A percentile compares a stretch with the other conserved stretches of the same genome.
phyloP scores from a whole-genome alignment of 1,284 basidiomycete species.

The Porodaedalea pini region DNA sequence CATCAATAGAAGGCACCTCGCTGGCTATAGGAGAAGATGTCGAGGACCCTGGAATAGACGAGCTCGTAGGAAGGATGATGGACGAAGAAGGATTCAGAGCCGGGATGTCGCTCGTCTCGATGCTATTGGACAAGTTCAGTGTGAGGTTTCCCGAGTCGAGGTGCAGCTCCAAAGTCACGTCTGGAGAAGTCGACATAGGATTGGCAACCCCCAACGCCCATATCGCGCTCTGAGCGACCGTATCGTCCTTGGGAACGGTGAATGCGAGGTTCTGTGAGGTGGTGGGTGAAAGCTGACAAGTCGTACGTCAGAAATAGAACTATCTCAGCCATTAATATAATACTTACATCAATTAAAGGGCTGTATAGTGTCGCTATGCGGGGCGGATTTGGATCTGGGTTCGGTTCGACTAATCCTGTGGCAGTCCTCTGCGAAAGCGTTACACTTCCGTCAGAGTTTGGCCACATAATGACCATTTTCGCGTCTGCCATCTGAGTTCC shows the following conservation, averaged over 20 bases:
- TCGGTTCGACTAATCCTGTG: conserved; percentile 44
- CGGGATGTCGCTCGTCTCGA: conserved; percentile 24
- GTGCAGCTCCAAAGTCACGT: conserved; percentile 43
- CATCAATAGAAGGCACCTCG: background rate
- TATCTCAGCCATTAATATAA: conserved; percentile 36
- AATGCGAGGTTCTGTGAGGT: conserved; percentile 30
- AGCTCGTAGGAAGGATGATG: conserved; percentile 10
- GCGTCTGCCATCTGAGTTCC: conserved; percentile 45
- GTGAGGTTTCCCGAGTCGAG: conserved; percentile 42
- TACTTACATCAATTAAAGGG: conserved; percentile 24
- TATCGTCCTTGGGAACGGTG: conserved; percentile 34
- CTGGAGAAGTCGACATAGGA: conserved; percentile 37
- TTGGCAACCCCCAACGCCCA: conserved; percentile 52
- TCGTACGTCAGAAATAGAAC: conserved; percentile 16
- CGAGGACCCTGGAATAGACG: background rate
- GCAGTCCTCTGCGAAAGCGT: conserved; percentile 44
- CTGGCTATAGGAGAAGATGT: background rate
- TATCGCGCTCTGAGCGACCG: conserved; percentile 42
- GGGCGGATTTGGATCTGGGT: conserved; percentile 39
- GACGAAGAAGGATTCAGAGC: conserved; percentile 6
- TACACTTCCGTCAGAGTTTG: conserved; percentile 38
- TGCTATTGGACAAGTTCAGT: conserved; percentile 43
- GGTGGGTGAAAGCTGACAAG: conserved; percentile 30
- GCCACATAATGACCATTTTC: conserved; percentile 44
- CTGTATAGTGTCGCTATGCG: conserved; percentile 28